Percentiles rank a stretch among this genome's conserved stretches.
Evolutionary conservation across 495 filamentous ascomycete genomes (phyloP).

Genomic region (Antarctomyces pellizariae): DNA sequence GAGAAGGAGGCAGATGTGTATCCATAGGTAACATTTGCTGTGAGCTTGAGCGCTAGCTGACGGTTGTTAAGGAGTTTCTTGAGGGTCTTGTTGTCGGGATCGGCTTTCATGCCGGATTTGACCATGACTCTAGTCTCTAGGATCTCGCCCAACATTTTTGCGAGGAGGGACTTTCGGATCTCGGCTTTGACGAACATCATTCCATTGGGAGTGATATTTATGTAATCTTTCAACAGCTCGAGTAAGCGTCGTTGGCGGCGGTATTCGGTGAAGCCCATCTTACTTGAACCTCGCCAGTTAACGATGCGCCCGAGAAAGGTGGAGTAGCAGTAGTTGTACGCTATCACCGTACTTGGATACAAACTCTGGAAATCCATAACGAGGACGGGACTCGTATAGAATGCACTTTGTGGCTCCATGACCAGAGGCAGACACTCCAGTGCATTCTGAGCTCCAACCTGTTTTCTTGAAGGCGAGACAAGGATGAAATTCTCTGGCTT

Average conservation of each 20-base stretch:
- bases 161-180: conserved; percentile 72
- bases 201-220: conserved; percentile 90
- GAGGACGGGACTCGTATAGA: conserved; percentile 72
- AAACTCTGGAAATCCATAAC: conserved; percentile 93
- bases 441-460: conserved; percentile 85
- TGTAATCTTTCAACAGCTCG: conserved; percentile 56
- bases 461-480: conserved; percentile 69
- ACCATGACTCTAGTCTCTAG: conserved; percentile 96
- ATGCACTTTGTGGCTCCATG: conserved; percentile 92
- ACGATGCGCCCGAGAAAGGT: conserved; percentile 76
- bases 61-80: conserved; percentile 83
- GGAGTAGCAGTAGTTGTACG: conserved; percentile 98
- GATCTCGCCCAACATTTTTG: conserved; percentile 92
- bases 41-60: conserved; percentile 86
- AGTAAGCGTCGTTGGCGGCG: conserved; percentile 48
- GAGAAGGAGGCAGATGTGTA: conserved; percentile 94
- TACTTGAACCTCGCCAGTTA: conserved; percentile 72
- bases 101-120: conserved; percentile 86
- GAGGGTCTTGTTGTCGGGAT: conserved; percentile 71
- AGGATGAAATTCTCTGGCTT: conserved; percentile 91
- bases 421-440: conserved; percentile 87
- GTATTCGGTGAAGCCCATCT: conserved; percentile 85
- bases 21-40: conserved; percentile 95
- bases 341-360: conserved; percentile 96
- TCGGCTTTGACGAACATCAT: conserved; percentile 81